Evolutionary conservation across 805 yeast genomes (phyloP).

Genomic region (Saccharomycopsis synnaedendra): DNA sequence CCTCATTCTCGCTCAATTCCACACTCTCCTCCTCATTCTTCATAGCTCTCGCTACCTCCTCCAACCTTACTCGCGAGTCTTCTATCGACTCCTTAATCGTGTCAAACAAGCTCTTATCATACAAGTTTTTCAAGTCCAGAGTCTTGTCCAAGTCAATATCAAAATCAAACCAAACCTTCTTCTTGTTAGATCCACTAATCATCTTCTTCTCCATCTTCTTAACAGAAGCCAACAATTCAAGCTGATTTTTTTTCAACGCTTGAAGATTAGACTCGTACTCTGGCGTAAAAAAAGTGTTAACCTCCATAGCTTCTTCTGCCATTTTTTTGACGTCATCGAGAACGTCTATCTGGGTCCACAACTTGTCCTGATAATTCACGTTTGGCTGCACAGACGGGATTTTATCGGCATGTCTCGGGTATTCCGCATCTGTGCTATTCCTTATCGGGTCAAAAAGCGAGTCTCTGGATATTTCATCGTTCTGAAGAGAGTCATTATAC

Average conservation of each 20-base stretch:
- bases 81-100: conserved; percentile 7
- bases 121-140: conserved; percentile 13
- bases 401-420: conserved; percentile 27
- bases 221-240: conserved; percentile 9
- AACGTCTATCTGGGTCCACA: conserved; percentile 83
- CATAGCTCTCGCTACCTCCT: conserved; percentile 5
- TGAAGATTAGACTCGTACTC: conserved; percentile 20
- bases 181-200: conserved; percentile 5
- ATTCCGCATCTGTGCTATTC: conserved; percentile 2
- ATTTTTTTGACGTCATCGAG: conserved; percentile 66
- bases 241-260: conserved; percentile 10
- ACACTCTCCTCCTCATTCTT: background rate
- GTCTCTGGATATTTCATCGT: no score
- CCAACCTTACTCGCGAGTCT: conserved; percentile 9
- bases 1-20: background rate
- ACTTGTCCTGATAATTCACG: conserved; percentile 58
- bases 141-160: conserved; percentile 14
- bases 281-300: conserved; percentile 39
- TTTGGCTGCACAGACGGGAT: conserved; percentile 45
- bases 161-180: conserved; percentile 16
- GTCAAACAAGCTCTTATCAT: conserved; percentile 13
- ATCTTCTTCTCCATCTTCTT: conserved; percentile 12
- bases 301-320: conserved; percentile 33
- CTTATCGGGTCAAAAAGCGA: no score
- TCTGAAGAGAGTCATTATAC: no score